Evolutionary conservation across 495 filamentous ascomycete genomes (phyloP).

Genomic region (Neurospora sp.): DNA sequence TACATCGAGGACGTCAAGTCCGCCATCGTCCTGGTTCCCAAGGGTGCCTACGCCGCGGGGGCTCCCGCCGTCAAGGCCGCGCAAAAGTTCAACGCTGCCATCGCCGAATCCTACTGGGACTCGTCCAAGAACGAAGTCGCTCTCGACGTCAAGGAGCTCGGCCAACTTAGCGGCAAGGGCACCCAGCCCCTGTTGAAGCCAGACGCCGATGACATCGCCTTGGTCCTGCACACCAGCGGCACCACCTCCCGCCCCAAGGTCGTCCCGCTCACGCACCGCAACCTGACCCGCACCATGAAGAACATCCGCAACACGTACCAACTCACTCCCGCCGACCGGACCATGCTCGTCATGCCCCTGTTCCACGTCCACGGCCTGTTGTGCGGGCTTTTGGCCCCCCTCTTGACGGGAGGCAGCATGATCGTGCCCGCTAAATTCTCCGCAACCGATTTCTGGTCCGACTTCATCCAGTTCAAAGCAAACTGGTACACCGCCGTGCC

Average conservation of each 20-base stretch:
- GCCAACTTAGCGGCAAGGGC: conserved; percentile 49
- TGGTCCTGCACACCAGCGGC: conserved; percentile 66
- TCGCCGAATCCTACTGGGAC: conserved; percentile 76
- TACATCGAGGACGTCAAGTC: conserved; percentile 79
- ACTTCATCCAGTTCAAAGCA: conserved; percentile 54
- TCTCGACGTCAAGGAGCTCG: conserved; percentile 62
- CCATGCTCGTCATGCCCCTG: conserved; percentile 82
- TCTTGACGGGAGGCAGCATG: conserved; percentile 61
- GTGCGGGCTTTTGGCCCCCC: conserved; percentile 66
- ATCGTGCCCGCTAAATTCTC: conserved; percentile 69
- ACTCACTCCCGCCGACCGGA: conserved; percentile 57
- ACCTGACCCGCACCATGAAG: conserved; percentile 52
- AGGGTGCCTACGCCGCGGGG: conserved; percentile 50
- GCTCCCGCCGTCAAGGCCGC: conserved; percentile 64
- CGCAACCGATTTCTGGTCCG: conserved; percentile 70
- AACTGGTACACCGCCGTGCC: conserved; percentile 88
- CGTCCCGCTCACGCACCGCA: conserved; percentile 68
- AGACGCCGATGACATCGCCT: conserved; percentile 53
- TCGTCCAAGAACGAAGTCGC: conserved; percentile 48
- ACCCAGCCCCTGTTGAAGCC: conserved; percentile 42
- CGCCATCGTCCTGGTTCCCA: conserved; percentile 60
- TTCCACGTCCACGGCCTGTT: conserved; percentile 84
- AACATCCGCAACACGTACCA: conserved; percentile 70
- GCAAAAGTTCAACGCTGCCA: conserved; percentile 61
- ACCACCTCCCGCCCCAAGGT: conserved; percentile 80